phyloP scores from a whole-genome alignment of 805 yeast species.

The Ogataea pignaliae region DNA sequence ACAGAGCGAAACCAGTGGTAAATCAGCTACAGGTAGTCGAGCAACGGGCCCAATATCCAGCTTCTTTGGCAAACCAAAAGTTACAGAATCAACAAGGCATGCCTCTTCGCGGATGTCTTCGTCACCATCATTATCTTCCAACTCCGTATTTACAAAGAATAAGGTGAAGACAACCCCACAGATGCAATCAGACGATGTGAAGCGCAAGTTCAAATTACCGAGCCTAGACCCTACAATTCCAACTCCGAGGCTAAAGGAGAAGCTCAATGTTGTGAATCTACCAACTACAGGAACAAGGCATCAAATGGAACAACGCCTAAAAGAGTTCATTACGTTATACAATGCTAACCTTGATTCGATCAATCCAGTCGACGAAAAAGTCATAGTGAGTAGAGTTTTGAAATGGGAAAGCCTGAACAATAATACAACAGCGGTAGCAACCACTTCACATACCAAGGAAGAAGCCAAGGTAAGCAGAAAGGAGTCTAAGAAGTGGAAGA shows the following conservation, averaged over 20 bases:
- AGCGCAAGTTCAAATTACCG: constrained; percentile 39
- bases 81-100: not conserved
- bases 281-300: constrained; percentile 59
- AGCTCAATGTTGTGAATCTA: constrained; percentile 49
- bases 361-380: constrained; percentile 54
- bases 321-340: constrained; percentile 71
- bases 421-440: constrained; percentile 11
- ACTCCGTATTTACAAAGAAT: not conserved
- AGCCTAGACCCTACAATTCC: constrained; percentile 61
- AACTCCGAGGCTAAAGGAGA: constrained; percentile 56
- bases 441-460: constrained; percentile 13
- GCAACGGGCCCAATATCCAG: constrained; percentile 11
- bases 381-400: constrained; percentile 49
- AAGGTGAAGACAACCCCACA: constrained; percentile 15
- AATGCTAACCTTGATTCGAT: constrained; percentile 77
- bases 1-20: not conserved
- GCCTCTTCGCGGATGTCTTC: too few relatives aligned
- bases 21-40: not conserved
- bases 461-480: constrained; percentile 14
- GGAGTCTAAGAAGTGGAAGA: constrained; percentile 21
- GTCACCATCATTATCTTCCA: constrained; percentile 5
- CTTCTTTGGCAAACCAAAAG: constrained; percentile 5
- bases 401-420: constrained; percentile 57
- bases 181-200: constrained; percentile 18
- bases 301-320: constrained; percentile 65